phyloP scores from a whole-genome alignment of 2,329 filamentous ascomycete genomes.

The Botrytis fragariae region DNA sequence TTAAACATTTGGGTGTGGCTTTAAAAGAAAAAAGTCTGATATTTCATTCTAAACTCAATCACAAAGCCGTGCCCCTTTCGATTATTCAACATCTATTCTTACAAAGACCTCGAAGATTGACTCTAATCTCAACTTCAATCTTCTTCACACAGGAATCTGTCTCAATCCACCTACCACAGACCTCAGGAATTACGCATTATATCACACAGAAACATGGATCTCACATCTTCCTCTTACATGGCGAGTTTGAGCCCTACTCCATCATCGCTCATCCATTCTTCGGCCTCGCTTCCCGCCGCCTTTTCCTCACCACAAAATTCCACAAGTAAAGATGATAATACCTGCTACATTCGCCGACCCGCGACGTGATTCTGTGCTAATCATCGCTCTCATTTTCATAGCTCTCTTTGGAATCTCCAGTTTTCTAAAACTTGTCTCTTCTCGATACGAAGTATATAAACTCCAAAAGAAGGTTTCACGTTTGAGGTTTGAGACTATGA shows the following conservation, averaged over 20 bases:
- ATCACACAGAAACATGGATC: background rate
- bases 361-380: too few relatives aligned
- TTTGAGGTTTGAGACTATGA: too few relatives aligned
- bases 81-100: too few relatives aligned
- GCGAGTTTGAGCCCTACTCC: background rate
- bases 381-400: too few relatives aligned
- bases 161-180: background rate
- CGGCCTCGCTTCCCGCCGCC: background rate
- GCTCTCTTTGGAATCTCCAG: too few relatives aligned
- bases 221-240: background rate
- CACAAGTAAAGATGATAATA: background rate
- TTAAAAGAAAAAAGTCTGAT: too few relatives aligned
- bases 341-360: background rate
- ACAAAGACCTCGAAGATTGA: background rate
- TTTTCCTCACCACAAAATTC: background rate
- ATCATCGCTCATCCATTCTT: background rate
- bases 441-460: too few relatives aligned
- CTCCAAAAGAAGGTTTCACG: too few relatives aligned
- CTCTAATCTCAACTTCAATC: background rate
- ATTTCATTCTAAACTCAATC: background rate
- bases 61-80: background rate
- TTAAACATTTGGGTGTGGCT: background rate
- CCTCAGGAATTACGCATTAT: background rate
- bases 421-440: too few relatives aligned
- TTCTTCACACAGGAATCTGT: background rate